phyloP scores from a whole-genome alignment of 306 rosid species.

The Alnus glutinosa region DNA sequence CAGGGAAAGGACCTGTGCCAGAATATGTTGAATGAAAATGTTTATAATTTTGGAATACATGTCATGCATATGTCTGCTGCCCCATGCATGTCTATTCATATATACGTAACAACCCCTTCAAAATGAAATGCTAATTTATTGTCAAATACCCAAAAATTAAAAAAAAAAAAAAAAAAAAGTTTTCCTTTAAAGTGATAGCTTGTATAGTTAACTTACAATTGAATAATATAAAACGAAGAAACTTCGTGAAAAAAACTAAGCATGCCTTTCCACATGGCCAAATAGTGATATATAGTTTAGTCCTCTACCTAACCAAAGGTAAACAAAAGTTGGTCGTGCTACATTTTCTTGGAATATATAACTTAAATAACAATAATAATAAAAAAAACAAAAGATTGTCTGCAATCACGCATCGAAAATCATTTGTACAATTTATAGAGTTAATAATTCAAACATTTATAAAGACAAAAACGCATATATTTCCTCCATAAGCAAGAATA shows the following conservation, averaged over 20 bases:
- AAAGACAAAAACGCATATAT: conserved; percentile 13
- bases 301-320: conserved; percentile 35
- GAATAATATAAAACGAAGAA: neutral
- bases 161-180: neutral
- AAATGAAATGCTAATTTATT: neutral
- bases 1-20: neutral
- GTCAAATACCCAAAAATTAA: neutral
- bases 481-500: conserved; percentile 32
- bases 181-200: conserved; percentile 6
- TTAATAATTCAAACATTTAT: conserved; percentile 1
- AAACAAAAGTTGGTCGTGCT: neutral
- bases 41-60: conserved; percentile 1
- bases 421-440: conserved; percentile 11
- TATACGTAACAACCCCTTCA: neutral
- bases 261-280: conserved; percentile 25
- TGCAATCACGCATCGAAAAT: conserved; percentile 31
- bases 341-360: conserved; percentile 15
- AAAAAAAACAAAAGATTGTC: neutral
- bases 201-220: neutral
- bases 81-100: conserved; percentile 36
- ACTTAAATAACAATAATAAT: neutral
- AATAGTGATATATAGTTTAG: conserved; percentile 40
- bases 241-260: conserved; percentile 31
- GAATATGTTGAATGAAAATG: no score
- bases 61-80: conserved; percentile 29